These are phyloP conservation scores for Sordaria brevicollis DNA, from an alignment of 495 filamentous ascomycete species.

Conservation along the genomic window DNA sequence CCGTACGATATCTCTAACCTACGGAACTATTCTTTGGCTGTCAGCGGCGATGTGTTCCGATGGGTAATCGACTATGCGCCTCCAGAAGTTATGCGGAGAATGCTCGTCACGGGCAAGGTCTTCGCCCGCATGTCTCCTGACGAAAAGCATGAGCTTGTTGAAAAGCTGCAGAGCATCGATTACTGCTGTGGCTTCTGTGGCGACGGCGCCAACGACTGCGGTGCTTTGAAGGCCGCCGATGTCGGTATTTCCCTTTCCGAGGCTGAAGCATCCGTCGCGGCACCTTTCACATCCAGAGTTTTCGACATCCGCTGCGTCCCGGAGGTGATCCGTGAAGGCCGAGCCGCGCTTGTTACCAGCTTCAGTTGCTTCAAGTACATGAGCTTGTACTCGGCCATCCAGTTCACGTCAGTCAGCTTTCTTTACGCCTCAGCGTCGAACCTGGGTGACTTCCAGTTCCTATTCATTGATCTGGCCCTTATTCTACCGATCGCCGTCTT, in stretches of 20 bases:
- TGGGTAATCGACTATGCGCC: constrained; percentile 90
- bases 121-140: constrained; percentile 99
- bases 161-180: constrained; percentile 92
- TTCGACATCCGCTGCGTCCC: constrained; percentile 98
- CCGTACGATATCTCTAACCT: constrained; percentile 73
- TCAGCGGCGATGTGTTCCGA: constrained; percentile 88
- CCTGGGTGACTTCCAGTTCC: constrained; percentile 94
- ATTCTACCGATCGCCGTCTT: constrained; percentile 96
- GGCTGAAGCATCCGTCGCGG: constrained; percentile 94
- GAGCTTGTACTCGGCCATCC: constrained; percentile 97
- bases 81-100: constrained; percentile 63
- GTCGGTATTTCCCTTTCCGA: constrained; percentile 98
- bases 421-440: constrained; percentile 93
- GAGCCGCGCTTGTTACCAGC: constrained; percentile 89
- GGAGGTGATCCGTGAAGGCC: constrained; percentile 87
- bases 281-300: constrained; percentile 88
- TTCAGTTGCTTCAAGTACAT: constrained; percentile 99
- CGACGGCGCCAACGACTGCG: constrained; percentile 97
- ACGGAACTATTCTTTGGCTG: constrained; percentile 74
- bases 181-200: constrained; percentile 97
- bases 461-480: constrained; percentile 87
- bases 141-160: constrained; percentile 96
- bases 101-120: constrained; percentile 85
- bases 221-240: constrained; percentile 93
- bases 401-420: constrained; percentile 98